Conservation (phyloP, 2,329 filamentous ascomycete species). For the Mollisiaceae sp. region DNA sequence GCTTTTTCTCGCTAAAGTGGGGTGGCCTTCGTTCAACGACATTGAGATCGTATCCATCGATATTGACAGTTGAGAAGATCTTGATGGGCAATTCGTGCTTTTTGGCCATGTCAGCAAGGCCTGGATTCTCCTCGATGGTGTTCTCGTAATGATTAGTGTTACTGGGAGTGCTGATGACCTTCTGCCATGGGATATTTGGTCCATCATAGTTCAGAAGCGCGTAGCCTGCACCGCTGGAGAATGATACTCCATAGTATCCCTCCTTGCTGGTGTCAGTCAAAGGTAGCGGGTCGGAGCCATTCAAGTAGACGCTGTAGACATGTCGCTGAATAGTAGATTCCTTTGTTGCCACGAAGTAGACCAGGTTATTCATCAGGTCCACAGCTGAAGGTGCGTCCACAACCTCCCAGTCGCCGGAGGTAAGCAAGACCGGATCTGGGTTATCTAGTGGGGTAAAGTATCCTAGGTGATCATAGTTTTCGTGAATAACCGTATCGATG, state of each 20-base stretch:
- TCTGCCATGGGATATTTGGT: slow-evolving; percentile 88
- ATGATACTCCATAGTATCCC: slow-evolving; percentile 82
- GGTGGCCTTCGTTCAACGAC: slow-evolving; percentile 86
- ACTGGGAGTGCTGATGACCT: slow-evolving; percentile 82
- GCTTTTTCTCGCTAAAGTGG: slow-evolving; percentile 81
- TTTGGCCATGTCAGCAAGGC: slow-evolving; percentile 70
- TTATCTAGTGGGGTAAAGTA: slow-evolving; percentile 92
- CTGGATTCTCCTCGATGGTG: slow-evolving; percentile 77
- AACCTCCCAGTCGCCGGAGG: slow-evolving; percentile 91
- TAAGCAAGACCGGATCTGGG: slow-evolving; percentile 81
- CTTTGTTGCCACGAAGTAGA: slow-evolving; percentile 90
- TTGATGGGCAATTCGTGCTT: slow-evolving; percentile 82
- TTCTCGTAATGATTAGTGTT: slow-evolving; percentile 68
- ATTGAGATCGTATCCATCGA: slow-evolving; percentile 76
- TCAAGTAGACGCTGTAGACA: slow-evolving; percentile 85
- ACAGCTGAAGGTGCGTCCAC: slow-evolving; percentile 82
- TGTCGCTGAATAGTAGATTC: slow-evolving; percentile 89
- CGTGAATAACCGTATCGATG: slow-evolving; percentile 85
- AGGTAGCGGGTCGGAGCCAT: slow-evolving; percentile 73
- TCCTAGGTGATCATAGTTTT: slow-evolving; percentile 87
- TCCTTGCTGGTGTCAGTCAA: slow-evolving; percentile 76
- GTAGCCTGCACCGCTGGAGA: slow-evolving; percentile 82
- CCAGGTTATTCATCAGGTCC: slow-evolving; percentile 82
- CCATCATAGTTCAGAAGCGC: slow-evolving; percentile 84
- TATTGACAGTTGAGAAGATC: slow-evolving; percentile 82